Percentiles rank a stretch among this genome's conserved stretches.
phyloP scores from a whole-genome alignment of 208 protist genomes.

The Acanthamoeba lenticulata region DNA sequence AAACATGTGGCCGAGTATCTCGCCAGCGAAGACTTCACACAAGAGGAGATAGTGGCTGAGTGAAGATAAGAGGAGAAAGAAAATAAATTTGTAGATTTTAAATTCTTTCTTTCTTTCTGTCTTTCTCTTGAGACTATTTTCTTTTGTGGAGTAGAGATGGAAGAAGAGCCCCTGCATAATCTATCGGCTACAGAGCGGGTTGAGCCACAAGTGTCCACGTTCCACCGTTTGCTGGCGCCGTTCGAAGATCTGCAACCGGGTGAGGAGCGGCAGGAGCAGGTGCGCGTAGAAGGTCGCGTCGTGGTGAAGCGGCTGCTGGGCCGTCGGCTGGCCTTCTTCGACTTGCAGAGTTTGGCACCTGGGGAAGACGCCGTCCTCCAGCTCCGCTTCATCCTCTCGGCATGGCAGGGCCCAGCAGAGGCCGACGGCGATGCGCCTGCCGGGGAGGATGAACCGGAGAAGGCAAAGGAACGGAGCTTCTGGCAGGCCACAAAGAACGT shows the following conservation, averaged over 20 bases:
- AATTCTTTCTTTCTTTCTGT: too few species aligned
- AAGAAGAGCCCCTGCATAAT: too few species aligned
- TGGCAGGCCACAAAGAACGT: neutral
- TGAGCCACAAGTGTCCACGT: too few species aligned
- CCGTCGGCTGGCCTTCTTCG: slow-evolving; percentile 24
- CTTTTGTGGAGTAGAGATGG: too few species aligned
- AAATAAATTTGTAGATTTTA: too few species aligned
- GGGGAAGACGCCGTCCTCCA: slow-evolving; percentile 32
- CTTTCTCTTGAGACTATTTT: too few species aligned
- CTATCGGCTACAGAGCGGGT: too few species aligned
- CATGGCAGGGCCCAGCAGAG: neutral
- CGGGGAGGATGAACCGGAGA: neutral
- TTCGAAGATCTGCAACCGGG: neutral
- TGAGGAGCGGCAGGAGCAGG: neutral
- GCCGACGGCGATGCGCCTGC: neutral
- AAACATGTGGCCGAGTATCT: too few species aligned
- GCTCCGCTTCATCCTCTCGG: neutral
- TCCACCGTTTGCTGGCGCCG: neutral
- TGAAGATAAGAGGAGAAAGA: too few species aligned
- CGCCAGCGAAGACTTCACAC: too few species aligned
- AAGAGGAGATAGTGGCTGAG: too few species aligned
- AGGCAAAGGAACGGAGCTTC: neutral
- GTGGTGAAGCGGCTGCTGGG: slow-evolving; percentile 40
- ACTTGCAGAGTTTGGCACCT: neutral
- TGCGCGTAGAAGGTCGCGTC: neutral